Evolutionary conservation across 2,329 filamentous ascomycete species (phyloP), one percentile per base, ranked within the genome.

Genomic region (Nothomitra cinnamomea): DNA sequence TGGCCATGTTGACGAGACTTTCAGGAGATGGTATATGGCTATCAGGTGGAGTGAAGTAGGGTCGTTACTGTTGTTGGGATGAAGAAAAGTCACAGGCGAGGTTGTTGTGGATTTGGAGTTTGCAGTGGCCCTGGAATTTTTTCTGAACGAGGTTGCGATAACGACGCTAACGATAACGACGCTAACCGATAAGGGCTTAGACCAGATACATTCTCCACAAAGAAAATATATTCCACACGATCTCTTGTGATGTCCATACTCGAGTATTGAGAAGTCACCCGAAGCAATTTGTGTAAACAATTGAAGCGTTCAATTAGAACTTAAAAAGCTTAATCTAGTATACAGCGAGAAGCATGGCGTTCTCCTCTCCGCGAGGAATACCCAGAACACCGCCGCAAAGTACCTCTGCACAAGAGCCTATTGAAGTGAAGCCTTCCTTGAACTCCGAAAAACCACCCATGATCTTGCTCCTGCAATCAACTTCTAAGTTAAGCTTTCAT

Each of bases 1-100:
- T 88, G 72, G 87, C 83, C 90, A 95, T 95, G 70, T 75, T 87
- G 69, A 61, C 10, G 53, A 55, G 50, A 52, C 54, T 53, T 48
- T 25, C 52, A 51, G 40, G 56, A 51, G 55, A 51, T 41, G 54
- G 52, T 52, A 52, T 41, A 48, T 52, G 55, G 53, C 55, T 45
- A 53, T 28, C 1, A n/a, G 41, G 54, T 15, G 22, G 38, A 57
- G 54, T 52, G 51, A 58, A 56, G 42, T 25, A 43, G 35, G 51
- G 56, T 41, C n/a, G 21, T 52, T 32, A 35, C 41, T 5, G 24
- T 25, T 3, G 52, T 41, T 28, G 17, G 17, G 38, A 22, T 22
- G 25, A 36, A 10, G 42, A 36, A 53, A 47, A 53, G 43, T 54
- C 36, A 19, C 32, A 19, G 52, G 55, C 51, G 53, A 51, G 53